phyloP scores from a whole-genome alignment of 441 rosid species.

The Omphalea diandra region DNA sequence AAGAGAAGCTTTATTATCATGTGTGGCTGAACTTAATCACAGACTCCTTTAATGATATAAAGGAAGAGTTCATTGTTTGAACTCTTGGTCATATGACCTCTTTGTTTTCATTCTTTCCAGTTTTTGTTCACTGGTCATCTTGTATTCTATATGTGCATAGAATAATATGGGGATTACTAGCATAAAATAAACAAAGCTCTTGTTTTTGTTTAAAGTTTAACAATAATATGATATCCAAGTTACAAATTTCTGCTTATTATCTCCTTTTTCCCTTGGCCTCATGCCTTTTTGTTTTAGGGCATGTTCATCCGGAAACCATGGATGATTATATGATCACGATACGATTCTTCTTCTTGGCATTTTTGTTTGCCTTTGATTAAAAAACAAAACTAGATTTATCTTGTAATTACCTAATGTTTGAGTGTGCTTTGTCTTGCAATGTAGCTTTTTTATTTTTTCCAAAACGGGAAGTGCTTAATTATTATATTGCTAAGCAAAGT shows the following conservation, averaged over 20 bases:
- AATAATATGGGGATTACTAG: neutral
- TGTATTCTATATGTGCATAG: neutral
- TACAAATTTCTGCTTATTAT: neutral
- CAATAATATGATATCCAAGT: neutral
- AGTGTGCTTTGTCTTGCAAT: too few relatives aligned
- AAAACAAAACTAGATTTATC: too few relatives aligned
- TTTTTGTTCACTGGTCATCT: neutral
- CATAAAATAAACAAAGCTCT: neutral
- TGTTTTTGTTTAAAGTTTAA: too few relatives aligned
- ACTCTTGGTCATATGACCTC: neutral
- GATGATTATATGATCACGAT: too few relatives aligned
- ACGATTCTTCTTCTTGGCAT: too few relatives aligned
- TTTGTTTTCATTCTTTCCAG: neutral
- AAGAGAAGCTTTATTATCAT: conserved; percentile 53
- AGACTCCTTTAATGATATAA: conserved; percentile 21
- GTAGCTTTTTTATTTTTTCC: too few relatives aligned
- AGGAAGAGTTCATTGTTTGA: neutral
- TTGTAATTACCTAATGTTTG: too few relatives aligned
- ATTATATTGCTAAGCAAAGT: too few relatives aligned
- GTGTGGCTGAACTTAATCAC: conserved; percentile 50
- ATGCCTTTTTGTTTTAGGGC: neutral
- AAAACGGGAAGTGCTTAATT: too few relatives aligned
- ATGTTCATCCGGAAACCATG: neutral
- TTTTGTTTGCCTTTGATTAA: too few relatives aligned
- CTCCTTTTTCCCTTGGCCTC: too few relatives aligned